Evolutionary conservation across 2,329 filamentous ascomycete species (phyloP), one percentile per base, ranked within the genome.

Genomic region (Talaromyces sp.): DNA sequence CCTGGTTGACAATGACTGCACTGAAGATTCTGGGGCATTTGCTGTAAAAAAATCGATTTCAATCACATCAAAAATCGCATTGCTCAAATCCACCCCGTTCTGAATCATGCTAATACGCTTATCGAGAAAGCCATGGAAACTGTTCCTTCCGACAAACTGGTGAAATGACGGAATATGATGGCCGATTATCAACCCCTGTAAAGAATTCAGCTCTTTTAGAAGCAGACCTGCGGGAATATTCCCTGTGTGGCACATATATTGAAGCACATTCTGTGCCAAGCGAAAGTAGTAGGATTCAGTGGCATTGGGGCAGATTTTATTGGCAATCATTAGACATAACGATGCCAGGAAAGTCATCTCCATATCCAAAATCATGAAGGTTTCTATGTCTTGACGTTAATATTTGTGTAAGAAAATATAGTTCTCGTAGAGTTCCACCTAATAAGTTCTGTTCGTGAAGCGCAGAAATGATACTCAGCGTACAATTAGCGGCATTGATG

Each of bases 361-460:
- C 31, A 58, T 32, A 31, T 61, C 55, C 4, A 41, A 21, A 46
- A 51, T 32, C 24, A 54, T 58, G 32, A 58, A 61, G 3, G 48
- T 58, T 48, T 61, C 59, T 61, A 50, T 26, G 21, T 29, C 26
- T 48, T 24, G 21, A 41, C 24, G 41, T 55, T 41, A 51, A 7
- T 17, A 51, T 21, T n/a, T 50, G 9, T 19, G 3, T 11, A 35
- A 12, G n/a, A 19, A 19, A 35, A 29, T 29, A 29, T 43, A 3
- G 9, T 38, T 31, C 3, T 9, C 3, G 12, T 32, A 19, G 8
- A 48, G 46, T 29, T 43, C 38, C 27, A 61, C 59, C 59, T 38
- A 61, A 21, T 11, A 61, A 21, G 11, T 31, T 54, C 41, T 61
- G 59, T 31, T 59, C 59, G 24, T 52, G 31, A 12, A 61, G 59